These are phyloP conservation scores for Globisporangium emineosum DNA, from an alignment of 352 stramenopile genomes.

Conservation along the genomic window DNA sequence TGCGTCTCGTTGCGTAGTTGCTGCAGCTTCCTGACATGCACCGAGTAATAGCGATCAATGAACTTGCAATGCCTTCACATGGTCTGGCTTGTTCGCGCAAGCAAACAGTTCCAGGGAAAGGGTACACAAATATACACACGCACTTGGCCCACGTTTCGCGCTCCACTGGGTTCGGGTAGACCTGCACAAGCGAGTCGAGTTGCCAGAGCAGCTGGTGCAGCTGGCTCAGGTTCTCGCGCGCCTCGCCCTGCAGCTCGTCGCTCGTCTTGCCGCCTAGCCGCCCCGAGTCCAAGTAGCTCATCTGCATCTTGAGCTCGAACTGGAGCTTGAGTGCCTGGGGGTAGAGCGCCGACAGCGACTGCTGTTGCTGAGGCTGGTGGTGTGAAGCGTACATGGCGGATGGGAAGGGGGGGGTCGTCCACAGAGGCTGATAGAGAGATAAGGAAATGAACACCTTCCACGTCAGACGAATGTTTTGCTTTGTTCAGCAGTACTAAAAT, in stretches of 20 bases:
- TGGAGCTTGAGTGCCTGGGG: conserved; percentile 80
- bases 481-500: no score
- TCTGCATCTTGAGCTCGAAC: conserved; percentile 89
- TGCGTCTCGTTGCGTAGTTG: conserved; percentile 74
- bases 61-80: not conserved
- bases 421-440: not conserved
- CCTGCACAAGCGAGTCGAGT: conserved; percentile 76
- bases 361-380: conserved; percentile 17
- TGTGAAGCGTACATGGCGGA: conserved; percentile 11
- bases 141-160: conserved; percentile 79
- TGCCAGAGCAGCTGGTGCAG: conserved; percentile 81
- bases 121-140: conserved; percentile 5
- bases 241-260: conserved; percentile 61
- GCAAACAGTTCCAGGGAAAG: not conserved
- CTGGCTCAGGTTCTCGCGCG: conserved; percentile 63
- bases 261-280: conserved; percentile 46
- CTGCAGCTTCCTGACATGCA: conserved; percentile 47
- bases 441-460: not conserved
- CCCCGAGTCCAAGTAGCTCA: conserved; percentile 78
- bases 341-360: conserved; percentile 72
- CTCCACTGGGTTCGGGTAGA: conserved; percentile 40
- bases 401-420: not conserved
- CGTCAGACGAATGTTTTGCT: not conserved
- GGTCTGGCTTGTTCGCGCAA: no score
- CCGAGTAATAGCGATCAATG: not conserved